Conservation (phyloP, 2,329 filamentous ascomycete species). For the Leptographium radiaticola region DNA sequence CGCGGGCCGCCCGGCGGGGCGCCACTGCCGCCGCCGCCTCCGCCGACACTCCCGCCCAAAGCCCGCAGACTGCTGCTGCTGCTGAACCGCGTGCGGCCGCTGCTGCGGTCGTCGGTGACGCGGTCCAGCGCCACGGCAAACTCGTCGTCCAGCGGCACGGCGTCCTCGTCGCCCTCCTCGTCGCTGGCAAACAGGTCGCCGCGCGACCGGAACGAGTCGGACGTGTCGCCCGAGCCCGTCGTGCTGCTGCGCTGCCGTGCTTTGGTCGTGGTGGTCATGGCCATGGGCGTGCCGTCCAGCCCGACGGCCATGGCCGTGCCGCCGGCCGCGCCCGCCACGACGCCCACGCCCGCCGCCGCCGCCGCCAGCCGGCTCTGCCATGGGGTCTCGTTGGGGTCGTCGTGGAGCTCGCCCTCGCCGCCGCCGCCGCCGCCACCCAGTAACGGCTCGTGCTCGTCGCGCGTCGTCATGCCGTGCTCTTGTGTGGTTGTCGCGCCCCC, state of each 20-base stretch:
- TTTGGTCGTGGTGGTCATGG: background rate
- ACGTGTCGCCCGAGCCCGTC: constrained; percentile 65
- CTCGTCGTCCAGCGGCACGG: constrained; percentile 83
- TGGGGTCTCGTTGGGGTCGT: background rate
- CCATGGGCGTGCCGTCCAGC: no score
- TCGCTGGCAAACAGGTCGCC: constrained; percentile 89
- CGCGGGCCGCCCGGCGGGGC: constrained; percentile 62
- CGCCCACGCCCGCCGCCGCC: constrained; percentile 15
- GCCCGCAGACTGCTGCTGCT: constrained; percentile 25
- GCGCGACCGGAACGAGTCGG: constrained; percentile 73
- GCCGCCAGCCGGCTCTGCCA: background rate
- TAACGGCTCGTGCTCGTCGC: constrained; percentile 55
- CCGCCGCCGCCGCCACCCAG: constrained; percentile 44
- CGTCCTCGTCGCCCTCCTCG: constrained; percentile 75
- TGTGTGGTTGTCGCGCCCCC: constrained; percentile 14
- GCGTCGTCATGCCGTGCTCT: constrained; percentile 5
- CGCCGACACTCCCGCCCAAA: no score
- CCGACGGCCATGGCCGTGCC: background rate
- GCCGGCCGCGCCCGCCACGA: background rate
- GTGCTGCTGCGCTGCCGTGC: constrained; percentile 61
- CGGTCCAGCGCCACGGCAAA: constrained; percentile 74
- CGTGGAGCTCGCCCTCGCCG: constrained; percentile 10
- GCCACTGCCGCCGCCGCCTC: constrained; percentile 47
- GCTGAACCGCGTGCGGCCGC: constrained; percentile 47
- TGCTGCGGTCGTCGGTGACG: constrained; percentile 64